phyloP scores from a whole-genome alignment of 1,139 yeast genomes.

The Yamadazyma kanchanaburiensis region DNA sequence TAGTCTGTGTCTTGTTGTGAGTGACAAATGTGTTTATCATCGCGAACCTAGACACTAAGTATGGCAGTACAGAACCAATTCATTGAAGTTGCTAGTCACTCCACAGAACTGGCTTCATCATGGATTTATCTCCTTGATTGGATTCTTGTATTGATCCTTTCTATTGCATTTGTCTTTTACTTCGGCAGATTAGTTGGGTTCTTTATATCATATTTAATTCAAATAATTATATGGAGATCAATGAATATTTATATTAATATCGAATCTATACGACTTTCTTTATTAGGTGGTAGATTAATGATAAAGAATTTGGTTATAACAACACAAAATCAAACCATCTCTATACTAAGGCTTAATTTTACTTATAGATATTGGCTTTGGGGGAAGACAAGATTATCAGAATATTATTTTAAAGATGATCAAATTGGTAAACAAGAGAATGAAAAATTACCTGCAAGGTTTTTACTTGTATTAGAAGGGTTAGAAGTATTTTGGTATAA shows the following conservation, averaged over 20 bases:
- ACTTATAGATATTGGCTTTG: constrained; percentile 92
- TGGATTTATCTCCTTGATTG: constrained; percentile 88
- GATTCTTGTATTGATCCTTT: constrained; percentile 63
- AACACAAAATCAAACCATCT: constrained; percentile 66
- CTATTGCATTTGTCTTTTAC: constrained; percentile 67
- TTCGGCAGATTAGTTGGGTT: constrained; percentile 74
- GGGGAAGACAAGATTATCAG: constrained; percentile 46
- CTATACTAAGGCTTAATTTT: constrained; percentile 65
- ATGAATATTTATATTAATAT: constrained; percentile 56
- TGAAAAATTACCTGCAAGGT: constrained; percentile 55
- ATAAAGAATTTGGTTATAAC: constrained; percentile 72
- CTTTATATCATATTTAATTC: constrained; percentile 47
- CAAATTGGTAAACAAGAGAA: constrained; percentile 25
- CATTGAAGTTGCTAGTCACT: constrained; percentile 12
- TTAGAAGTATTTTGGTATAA: constrained; percentile 80
- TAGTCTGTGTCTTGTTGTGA: neutral
- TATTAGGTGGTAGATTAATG: constrained; percentile 78
- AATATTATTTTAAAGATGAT: constrained; percentile 22
- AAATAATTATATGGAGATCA: constrained; percentile 62
- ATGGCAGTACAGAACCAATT: constrained; percentile 16
- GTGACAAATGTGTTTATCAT: neutral
- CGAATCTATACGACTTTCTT: constrained; percentile 71
- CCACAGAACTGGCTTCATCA: constrained; percentile 15
- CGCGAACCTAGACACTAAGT: neutral
- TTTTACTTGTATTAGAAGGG: constrained; percentile 65